Evolutionary conservation across 306 rosid species (phyloP).

Genomic region (Quercus ilex): DNA sequence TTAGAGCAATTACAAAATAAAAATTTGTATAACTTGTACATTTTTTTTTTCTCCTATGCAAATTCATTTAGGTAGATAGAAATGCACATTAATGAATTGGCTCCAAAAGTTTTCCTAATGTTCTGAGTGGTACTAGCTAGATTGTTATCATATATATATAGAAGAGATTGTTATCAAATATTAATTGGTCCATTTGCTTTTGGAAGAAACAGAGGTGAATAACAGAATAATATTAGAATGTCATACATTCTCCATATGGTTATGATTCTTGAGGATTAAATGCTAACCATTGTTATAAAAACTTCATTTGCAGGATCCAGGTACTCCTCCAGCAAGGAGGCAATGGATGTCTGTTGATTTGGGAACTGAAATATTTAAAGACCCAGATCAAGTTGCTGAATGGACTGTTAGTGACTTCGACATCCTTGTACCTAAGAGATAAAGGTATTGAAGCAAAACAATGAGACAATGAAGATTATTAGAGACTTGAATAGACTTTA

Average conservation of each 20-base stretch:
- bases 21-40: no score
- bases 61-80: no score
- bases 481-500: not conserved
- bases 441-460: not conserved
- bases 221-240: no score
- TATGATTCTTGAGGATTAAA: not conserved
- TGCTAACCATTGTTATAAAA: not conserved
- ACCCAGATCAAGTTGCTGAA: constrained; percentile 38
- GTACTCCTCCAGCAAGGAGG: constrained; percentile 34
- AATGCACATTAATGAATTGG: no score
- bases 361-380: constrained; percentile 40
- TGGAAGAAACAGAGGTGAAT: no score
- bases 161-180: not conserved
- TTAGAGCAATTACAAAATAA: no score
- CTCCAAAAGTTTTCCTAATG: no score
- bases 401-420: constrained; percentile 40
- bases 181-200: no score
- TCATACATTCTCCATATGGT: not conserved
- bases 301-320: constrained; percentile 33
- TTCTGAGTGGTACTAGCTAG: no score
- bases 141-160: not conserved
- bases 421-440: constrained; percentile 22
- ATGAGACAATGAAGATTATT: not conserved
- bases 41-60: no score
- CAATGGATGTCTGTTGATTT: constrained; percentile 38